Base-by-base conservation (phyloP, 2,329 filamentous ascomycete species). In the Scortechinia acanthostroma region DNA sequence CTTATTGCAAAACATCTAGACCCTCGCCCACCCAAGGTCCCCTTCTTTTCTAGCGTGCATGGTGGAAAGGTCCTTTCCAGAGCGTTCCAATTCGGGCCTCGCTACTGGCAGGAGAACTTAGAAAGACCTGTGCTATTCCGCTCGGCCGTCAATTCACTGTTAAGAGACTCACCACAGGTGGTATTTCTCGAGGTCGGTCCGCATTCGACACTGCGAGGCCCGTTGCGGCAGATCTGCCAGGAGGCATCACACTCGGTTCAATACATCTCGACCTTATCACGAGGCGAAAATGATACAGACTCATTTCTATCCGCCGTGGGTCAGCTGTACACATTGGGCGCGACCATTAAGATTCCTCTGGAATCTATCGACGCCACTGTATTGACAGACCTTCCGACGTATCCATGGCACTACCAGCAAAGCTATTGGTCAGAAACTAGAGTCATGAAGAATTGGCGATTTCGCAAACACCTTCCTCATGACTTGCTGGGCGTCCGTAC, bases 171-270 rank as follows among this genome's bases (percentile, higher is more conserved):
- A 3, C 46, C 33, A 16, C 33, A 60, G 4, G 51, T 59, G 21
- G 45, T 57, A 22, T 43, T 58, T 25, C 51, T 64, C 23, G 63
- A 65, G 44, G 50, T 65, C 28, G 63, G 62, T 1, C 60, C 62
- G 3, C 61, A 65, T 21, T 55, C 57, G 4, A 59, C 62, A 2
- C 54, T 65, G 0, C 55, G 57, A n/a, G 60, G 61, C 1, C 61
- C 62, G 2, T 54, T 60, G 19, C 25, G 22, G 3, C 43, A 47
- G 20, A 47, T 3, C 23, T n/a, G n/a, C n/a, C n/a, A n/a, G n/a
- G n/a, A n/a, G n/a, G n/a, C n/a, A n/a, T n/a, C n/a, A n/a, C n/a
- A n/a, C n/a, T n/a, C n/a, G n/a, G n/a, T n/a, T n/a, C n/a, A n/a
- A n/a, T n/a, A n/a, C n/a, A n/a, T n/a, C n/a, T n/a, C n/a, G n/a